Conservation (phyloP, 2,329 filamentous ascomycete genomes). For the Aureobasidium vineae region DNA sequence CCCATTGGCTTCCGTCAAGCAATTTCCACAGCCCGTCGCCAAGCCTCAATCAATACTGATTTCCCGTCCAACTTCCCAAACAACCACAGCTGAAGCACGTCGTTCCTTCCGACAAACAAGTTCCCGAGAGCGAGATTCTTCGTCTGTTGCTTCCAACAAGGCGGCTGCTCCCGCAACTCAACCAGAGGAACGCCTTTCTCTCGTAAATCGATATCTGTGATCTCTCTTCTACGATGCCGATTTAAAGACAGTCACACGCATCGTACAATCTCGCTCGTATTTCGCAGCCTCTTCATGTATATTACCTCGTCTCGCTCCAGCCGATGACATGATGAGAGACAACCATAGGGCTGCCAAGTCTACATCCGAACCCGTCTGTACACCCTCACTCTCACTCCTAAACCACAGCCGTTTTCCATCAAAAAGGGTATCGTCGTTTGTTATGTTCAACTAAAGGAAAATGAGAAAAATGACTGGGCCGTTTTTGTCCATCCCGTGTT, state of each 20-base stretch:
- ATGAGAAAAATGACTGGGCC: background rate
- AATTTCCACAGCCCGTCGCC: slow-evolving; percentile 8
- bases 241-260: background rate
- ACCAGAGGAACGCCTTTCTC: background rate
- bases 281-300: background rate
- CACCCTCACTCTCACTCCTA: background rate
- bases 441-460: background rate
- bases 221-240: background rate
- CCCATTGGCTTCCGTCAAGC: background rate
- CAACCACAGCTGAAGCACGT: background rate
- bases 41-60: slow-evolving; percentile 5
- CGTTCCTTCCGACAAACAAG: background rate
- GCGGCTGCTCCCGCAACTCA: slow-evolving; percentile 10
- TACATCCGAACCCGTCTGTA: background rate
- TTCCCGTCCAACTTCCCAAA: slow-evolving; percentile 16
- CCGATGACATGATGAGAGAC: background rate
- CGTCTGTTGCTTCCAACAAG: background rate
- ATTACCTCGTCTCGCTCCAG: background rate
- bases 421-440: background rate
- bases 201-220: too few species aligned
- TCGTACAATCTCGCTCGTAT: background rate
- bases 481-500: background rate
- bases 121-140: background rate
- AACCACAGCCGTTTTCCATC: background rate
- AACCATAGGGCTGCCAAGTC: background rate